Evolutionary conservation across 306 rosid genomes (phyloP), one percentile per base, ranked within the genome.

Genomic region (Coriaria nepalensis): DNA sequence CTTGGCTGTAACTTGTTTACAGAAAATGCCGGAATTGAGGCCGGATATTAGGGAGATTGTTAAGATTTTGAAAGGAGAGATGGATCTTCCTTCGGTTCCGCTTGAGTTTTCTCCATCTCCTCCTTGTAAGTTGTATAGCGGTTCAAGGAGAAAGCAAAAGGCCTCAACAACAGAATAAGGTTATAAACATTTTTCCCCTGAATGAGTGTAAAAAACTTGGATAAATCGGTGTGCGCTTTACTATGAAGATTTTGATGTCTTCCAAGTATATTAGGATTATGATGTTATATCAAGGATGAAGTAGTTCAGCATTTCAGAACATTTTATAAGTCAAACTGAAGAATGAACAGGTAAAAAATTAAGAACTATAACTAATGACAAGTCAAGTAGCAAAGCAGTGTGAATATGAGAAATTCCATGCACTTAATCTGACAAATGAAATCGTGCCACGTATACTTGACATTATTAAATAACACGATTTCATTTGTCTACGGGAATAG

Each of bases 61-160:
- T 36, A 83, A 70, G 79, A 71, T 81, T 72, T 52, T 90, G 77
- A 81, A 73, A 53, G 86, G 97, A 56, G 97, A 81, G 56, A 81
- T 84, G 90, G 93, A 81, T 10, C 78, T 79, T 49, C 95, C 92
- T 13, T 74, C 76, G 13, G 61, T 78, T 43, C 93, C 90, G 35
- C 79, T 83, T 37, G 87, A 84, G 75, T 84, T 88, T 63, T 88
- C 90, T 40, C 93, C 93, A 10, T 79, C 97, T 61, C 95, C 97
- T 5, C 86, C 95, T 55, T 78, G 88, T 47, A 81, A 61, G 57
- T 54, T 73, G 43, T 81, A 74, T 77, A 81, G 73, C 73, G 81
- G 70, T 67, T 67, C 84, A 51, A 77, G 82, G 55, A 84, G 90
- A 69, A 90, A 69, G 57, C 77, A 64, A 33, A 74, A 73, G 47